Base-by-base conservation (phyloP, 768 basidiomycete species). In the Leucosporidium creatinivorum region DNA sequence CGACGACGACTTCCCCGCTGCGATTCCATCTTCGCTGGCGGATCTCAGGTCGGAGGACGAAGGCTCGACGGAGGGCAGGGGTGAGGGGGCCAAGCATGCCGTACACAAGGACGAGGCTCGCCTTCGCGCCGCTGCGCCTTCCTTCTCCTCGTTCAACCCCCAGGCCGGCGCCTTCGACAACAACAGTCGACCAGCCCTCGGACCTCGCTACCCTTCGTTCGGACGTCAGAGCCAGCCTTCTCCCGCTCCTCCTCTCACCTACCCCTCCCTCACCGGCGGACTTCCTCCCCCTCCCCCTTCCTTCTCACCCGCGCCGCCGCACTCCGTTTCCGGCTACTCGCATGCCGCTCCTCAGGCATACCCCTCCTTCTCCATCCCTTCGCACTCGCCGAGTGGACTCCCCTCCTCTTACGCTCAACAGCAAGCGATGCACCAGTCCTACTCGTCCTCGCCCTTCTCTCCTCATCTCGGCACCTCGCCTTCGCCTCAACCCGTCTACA, bases 1-100 rank as follows among this genome's bases (percentile, higher is more conserved):
- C 31, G 70, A 72, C 60, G 70, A 66, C 49, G 91, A 93, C 74
- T 80, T 90, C 63, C 86, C 87, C 36, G 81, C 86, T 13, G 57
- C 70, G 28, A 80, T 92, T 36, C 89, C 89, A 17, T 89, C 89
- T 77, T 87, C 87, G 8, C 77, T 91, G 44, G 89, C 88, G 75
- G 90, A 92, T 64, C 87, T 90, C 61, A 91, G 91, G 76, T 88
- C 89, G 17, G 89, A 91, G 75, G 89, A 88, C 73, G 89, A 88
- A 25, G 86, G 51, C 15, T 68, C 67, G 54, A 63, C n/a, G 9
- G 70, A 68, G 30, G 61, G 55, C 23, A 62, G 52, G 58, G 69
- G 63, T 7, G 44, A 9, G 44, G 47, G 25, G 6, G 49, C 44
- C 30, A 23, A n/a, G 4, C 19, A 28, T 18, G 56, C 3, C 21